A percentile compares a stretch with the other conserved stretches of the same genome.
phyloP scores from a whole-genome alignment of 108 stramenopile species.

The Phaeodactylum tricornutum region DNA sequence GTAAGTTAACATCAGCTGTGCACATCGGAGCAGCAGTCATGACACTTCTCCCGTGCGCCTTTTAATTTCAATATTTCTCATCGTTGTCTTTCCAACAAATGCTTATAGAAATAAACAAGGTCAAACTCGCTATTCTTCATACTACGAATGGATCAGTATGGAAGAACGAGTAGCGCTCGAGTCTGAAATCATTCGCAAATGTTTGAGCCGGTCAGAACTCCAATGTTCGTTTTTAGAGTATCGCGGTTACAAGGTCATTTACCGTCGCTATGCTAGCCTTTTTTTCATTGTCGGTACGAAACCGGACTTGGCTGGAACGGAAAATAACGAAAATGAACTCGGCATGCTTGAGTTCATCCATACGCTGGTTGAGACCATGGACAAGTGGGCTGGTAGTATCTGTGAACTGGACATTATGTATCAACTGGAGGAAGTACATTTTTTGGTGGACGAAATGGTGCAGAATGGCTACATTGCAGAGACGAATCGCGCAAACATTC shows the following conservation, averaged over 20 bases:
- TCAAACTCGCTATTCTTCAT: conserved; percentile 88
- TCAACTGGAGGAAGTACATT: conserved; percentile 92
- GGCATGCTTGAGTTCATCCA: conserved; percentile 95
- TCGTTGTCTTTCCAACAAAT: conserved; percentile 3
- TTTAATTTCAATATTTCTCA: neutral
- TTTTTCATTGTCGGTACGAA: conserved; percentile 95
- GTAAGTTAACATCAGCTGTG: conserved; percentile 37
- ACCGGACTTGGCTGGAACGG: conserved; percentile 54
- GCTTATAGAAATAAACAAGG: conserved; percentile 84
- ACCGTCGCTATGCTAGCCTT: conserved; percentile 88
- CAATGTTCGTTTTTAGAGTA: conserved; percentile 95
- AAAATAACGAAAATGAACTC: conserved; percentile 90
- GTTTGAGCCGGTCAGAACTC: conserved; percentile 81
- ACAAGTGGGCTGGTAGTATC: conserved; percentile 73
- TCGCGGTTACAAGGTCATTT: conserved; percentile 91
- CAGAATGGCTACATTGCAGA: conserved; percentile 91
- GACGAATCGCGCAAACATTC: conserved; percentile 82
- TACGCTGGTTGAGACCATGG: conserved; percentile 86
- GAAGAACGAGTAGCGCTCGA: conserved; percentile 86
- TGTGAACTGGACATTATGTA: conserved; percentile 97
- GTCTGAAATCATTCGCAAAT: conserved; percentile 92
- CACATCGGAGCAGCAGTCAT: neutral
- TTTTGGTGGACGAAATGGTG: conserved; percentile 94
- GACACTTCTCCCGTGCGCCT: neutral
- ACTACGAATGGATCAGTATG: conserved; percentile 90